Percentiles rank a stretch among this genome's conserved stretches.
phyloP scores from a whole-genome alignment of 1,284 basidiomycete genomes.

The Sporisorium iseilematis-ciliati region DNA sequence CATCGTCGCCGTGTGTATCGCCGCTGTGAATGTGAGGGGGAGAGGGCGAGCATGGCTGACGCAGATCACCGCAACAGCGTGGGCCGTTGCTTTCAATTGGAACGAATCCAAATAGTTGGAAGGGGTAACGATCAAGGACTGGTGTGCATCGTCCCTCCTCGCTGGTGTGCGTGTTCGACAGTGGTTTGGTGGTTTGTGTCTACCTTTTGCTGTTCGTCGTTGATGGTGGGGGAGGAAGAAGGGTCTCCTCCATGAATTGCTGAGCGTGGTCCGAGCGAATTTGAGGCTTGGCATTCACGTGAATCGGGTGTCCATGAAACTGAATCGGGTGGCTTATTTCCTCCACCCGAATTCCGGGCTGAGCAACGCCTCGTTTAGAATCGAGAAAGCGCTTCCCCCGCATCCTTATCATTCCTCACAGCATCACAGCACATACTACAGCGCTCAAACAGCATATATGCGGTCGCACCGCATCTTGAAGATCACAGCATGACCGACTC shows the following conservation, averaged over 20 bases:
- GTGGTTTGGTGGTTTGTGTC: not conserved
- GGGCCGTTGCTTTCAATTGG: slow-evolving; percentile 1
- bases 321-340: slow-evolving; percentile 4
- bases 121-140: not conserved
- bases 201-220: not conserved
- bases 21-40: not conserved
- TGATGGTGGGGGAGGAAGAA: slow-evolving; percentile 1
- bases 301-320: not conserved
- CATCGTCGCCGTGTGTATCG: not conserved
- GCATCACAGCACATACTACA: not conserved
- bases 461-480: not conserved
- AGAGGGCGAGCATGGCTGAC: slow-evolving; percentile 3
- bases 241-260: not conserved
- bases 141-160: not conserved
- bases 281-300: not conserved
- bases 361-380: no score
- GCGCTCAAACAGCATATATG: not conserved
- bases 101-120: not conserved
- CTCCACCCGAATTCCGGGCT: not conserved
- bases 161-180: not conserved
- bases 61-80: not conserved
- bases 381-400: not conserved
- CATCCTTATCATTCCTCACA: slow-evolving; percentile 3
- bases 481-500: not conserved
- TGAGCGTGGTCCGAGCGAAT: slow-evolving; percentile 12